These are phyloP conservation scores for Catenaria anguillulae DNA, from an alignment of 371 early-diverging fungal species.

Conservation along the genomic window DNA sequence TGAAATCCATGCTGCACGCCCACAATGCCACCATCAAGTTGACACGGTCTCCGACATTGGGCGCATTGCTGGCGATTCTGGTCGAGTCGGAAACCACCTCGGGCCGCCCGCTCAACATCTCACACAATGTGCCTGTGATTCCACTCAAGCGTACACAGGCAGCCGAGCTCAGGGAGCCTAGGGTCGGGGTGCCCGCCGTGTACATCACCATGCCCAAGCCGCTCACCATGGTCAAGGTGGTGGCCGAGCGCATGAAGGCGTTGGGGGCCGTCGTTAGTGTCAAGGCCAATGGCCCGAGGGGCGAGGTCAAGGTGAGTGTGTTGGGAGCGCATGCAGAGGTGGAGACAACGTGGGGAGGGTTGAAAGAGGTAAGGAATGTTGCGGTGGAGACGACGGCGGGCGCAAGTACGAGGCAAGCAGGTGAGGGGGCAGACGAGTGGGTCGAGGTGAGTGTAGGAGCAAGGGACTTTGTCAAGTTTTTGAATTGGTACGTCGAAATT, in stretches of 20 bases:
- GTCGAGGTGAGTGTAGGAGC: neutral
- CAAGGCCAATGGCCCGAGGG: neutral
- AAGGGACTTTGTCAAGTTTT: slow-evolving; percentile 2
- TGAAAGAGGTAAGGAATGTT: too few species aligned
- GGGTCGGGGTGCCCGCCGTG: neutral
- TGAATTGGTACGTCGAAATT: neutral
- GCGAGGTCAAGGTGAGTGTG: neutral
- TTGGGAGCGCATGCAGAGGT: neutral
- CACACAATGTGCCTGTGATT: neutral
- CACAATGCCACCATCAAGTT: neutral
- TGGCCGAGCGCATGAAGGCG: neutral
- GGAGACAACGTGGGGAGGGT: too few species aligned
- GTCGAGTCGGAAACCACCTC: neutral
- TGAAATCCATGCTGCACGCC: neutral
- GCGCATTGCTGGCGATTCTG: neutral
- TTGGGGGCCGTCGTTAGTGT: neutral
- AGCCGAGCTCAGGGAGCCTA: neutral
- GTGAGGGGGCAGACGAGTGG: too few species aligned
- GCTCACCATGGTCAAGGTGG: neutral
- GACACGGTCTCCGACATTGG: neutral
- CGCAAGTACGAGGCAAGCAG: too few species aligned
- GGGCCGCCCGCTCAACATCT: neutral
- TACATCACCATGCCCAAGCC: neutral
- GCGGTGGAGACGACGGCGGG: too few species aligned
- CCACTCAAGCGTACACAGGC: neutral